Evolutionary conservation across 1,139 yeast genomes (phyloP), one percentile per base, ranked within the genome.

Genomic region (Pichia sp.): DNA sequence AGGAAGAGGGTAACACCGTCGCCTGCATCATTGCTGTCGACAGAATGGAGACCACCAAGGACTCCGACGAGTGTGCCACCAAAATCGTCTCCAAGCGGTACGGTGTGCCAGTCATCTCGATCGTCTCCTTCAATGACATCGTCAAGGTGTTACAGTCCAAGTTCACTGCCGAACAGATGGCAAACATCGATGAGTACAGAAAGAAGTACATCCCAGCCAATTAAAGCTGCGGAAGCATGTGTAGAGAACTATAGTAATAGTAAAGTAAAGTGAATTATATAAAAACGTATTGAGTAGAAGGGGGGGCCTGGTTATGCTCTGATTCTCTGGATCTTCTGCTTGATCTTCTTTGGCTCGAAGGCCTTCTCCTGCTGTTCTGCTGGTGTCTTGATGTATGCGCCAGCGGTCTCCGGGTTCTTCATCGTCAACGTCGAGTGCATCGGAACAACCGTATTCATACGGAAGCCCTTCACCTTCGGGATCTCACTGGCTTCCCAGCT

Each of bases 11-110:
- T 53, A 67, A 74, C 27, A 87, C 90, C 38, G 88, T 83, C 46
- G 99, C 96, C 4, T 82, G 91, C 58, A 85, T 91, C 61, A 88
- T 93, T 66, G 96, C 97, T 27, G 80, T 93, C 65, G 99, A 93
- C 71, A 85, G 99, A 76, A 96, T 91, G 76, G 99, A 93, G 74
- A 81, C 87, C 56, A 86, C 95, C 46, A 57, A 53, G 9, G 90
- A 84, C 62, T 75, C 85, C 29, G 79, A 78, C 50, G 71, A 77
- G 63, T 86, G 95, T 60, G 96, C 97, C 48, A 89, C 96, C 12
- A 87, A 86, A 68, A 84, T 84, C 31, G 95, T 93, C 49, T 75
- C 87, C 54, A 75, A 83, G 66, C 81, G 78, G 65, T 86, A 85
- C 68, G 78, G 79, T 42, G 87, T 92, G 56, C 97, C 97, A 4